Evolutionary conservation across 345 rosid genomes (phyloP), one percentile per base, ranked within the genome.

Genomic region (Erodium maritimum): DNA sequence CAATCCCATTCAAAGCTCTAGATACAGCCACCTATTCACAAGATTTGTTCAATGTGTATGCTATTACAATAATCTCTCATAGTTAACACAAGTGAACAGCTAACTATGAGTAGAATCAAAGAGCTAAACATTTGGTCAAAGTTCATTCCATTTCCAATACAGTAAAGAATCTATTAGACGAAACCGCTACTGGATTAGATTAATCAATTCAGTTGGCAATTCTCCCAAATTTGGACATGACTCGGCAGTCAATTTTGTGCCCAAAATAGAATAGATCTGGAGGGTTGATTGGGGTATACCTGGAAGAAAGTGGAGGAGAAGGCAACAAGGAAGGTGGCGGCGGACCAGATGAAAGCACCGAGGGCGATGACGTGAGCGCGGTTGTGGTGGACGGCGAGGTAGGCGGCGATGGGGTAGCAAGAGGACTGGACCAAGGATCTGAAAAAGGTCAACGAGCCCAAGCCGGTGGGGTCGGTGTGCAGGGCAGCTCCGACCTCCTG

Each of bases 401-500:
- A 86, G 48, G 80, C 94, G 0, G 89, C 89, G 6, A 86, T 52
- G 1, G 87, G 89, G 72, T 81, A 86, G 56, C 85, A 79, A 53
- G 69, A 58, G 17, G 81, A 63, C 69, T 82, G 89, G 2, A 84
- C 88, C 18, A 77, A 69, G 59, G 87, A 82, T 63, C 88, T 69
- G 37, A 84, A 65, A 34, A 88, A 72, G 19, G 95, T 84, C 21
- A 91, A 70, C 0, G 94, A 81, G 1, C 95, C 98, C 52, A 91
- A 73, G 1, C 89, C 90, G 0, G 95, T 86, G 17, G 95, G 96
- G 68, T 86, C 93, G 2, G 82, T 72, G 69, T 86, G 90, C 0
- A 91, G 77, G 61, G 88, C 96, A 0, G 75, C 90, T 0, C 96
- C 96, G n/a, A 91, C 90, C 63, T 91, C 96, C 71, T 76, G 84